Percentiles rank a stretch among this genome's conserved stretches.
phyloP scores from a whole-genome alignment of 1,284 basidiomycete species.

The Cystobasidium slooffiae region DNA sequence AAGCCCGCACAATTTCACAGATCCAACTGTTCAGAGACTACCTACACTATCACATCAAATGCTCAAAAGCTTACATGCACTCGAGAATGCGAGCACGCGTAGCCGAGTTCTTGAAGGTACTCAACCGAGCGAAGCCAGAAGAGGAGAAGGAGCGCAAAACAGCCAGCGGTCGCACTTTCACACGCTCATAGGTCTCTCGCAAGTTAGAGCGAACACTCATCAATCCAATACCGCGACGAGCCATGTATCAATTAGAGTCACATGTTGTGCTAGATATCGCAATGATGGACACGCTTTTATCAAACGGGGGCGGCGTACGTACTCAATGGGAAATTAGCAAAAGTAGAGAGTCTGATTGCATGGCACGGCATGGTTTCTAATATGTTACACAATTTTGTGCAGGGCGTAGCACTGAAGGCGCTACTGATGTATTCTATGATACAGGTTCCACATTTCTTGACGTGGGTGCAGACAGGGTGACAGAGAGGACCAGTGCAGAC shows the following conservation, averaged over 20 bases:
- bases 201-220: not conserved
- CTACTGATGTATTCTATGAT: no score
- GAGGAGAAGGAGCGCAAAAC: conserved; percentile 86
- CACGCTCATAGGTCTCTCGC: conserved; percentile 9
- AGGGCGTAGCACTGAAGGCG: no score
- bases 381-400: no score
- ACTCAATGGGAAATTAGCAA: no score
- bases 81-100: conserved; percentile 94
- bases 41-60: conserved; percentile 99
- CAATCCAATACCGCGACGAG: not conserved
- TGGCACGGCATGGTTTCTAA: no score
- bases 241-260: not conserved
- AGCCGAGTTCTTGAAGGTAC: conserved; percentile 94
- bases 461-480: no score
- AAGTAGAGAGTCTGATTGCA: no score
- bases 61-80: conserved; percentile 99
- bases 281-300: no score
- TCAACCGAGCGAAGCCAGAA: conserved; percentile 98
- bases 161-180: conserved; percentile 61
- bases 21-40: conserved; percentile 98
- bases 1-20: conserved; percentile 86
- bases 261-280: no score
- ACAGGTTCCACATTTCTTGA: no score
- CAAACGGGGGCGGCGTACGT: no score
- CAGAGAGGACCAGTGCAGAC: no score